Evolutionary conservation across 495 filamentous ascomycete species (phyloP).

Genomic region (Tuber melanosporum): DNA sequence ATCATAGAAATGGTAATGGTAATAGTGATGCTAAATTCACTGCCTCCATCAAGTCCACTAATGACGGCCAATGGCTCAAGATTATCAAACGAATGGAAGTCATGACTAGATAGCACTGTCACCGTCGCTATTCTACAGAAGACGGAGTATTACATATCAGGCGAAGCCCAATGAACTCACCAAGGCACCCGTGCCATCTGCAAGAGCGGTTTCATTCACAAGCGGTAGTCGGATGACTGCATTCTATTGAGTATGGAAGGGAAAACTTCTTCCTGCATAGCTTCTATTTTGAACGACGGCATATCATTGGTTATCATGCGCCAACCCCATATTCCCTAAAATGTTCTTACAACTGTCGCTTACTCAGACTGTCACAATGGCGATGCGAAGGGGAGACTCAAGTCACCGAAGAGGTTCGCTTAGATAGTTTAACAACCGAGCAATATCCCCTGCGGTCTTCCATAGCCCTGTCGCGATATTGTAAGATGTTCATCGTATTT

Average conservation of each 20-base stretch:
- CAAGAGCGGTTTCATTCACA: neutral
- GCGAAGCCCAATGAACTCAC: neutral
- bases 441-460: neutral
- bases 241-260: neutral
- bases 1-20: too few species aligned
- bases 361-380: neutral
- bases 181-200: neutral
- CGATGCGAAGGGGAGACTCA: neutral
- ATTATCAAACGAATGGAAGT: too few species aligned
- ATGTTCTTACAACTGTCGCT: neutral
- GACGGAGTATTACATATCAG: neutral
- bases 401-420: neutral
- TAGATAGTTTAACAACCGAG: neutral
- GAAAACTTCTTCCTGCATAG: neutral
- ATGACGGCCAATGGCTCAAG: neutral
- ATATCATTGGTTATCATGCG: neutral
- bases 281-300: neutral
- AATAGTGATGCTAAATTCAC: neutral
- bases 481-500: too few species aligned
- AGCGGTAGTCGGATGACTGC: neutral
- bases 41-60: neutral
- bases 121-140: neutral
- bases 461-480: neutral
- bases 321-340: neutral
- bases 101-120: too few species aligned